Base-by-base conservation (phyloP, 352 stramenopile genomes). In the Phytophthora quininea region DNA sequence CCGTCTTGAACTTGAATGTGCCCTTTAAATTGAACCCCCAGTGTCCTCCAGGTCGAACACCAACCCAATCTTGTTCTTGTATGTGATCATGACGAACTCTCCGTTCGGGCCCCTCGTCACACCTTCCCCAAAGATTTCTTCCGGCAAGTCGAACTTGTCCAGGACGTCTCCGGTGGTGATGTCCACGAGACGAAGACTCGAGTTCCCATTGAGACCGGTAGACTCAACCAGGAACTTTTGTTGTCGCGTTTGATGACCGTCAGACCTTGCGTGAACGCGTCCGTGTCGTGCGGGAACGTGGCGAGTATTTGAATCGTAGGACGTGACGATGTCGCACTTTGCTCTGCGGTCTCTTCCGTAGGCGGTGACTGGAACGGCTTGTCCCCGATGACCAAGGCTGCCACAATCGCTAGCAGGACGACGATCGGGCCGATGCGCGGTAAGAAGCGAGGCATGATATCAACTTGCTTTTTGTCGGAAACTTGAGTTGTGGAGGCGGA, bases 221-320 rank as follows among this genome's bases (percentile, higher is more conserved):
- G 92, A 98, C 77, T 98, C 93, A 58, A 97, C 96, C 24, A 98
- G 86, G 37, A 88, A 82, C 37, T 92, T 95, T 86, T 52, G 2
- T 71, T 43, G 9, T 68, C 80, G 32, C 72, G 73, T 52, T 89
- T 63, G 48, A 97, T 42, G 73, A 92, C 48, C 11, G 58, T 73
- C 33, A 95, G 71, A 2, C 91, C 91, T 58, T 96, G 92, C 19
- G 91, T 97, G 69, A 98, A 98, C 3, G 93, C 89, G 24, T 65
- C 51, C 0, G 67, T 6, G 58, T 97, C 93, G 60, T 98, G 93
- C 12, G 88, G 84, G 62, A 88, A 94, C 71, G 77, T 79, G 14
- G 64, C 75, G 27, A 96, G 61, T 27, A 96, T 73, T 42, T 90
- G 60, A n/a, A 94, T 75, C 0, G 64, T 79, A 4, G 79, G 74